phyloP scores from a whole-genome alignment of 208 protist species.

The Trypanosoma congolense region DNA sequence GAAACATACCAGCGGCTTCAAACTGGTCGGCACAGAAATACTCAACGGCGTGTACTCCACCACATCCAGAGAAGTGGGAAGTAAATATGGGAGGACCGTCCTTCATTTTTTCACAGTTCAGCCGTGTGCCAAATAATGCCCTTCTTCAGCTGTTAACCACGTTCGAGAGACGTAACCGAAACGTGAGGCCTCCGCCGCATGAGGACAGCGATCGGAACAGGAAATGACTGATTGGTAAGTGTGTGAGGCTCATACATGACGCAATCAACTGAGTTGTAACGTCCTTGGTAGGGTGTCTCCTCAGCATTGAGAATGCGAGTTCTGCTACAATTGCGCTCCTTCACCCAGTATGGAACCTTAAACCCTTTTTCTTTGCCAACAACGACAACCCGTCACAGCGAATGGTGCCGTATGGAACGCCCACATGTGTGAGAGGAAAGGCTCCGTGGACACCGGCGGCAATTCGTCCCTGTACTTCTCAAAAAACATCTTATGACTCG shows the following conservation, averaged over 20 bases:
- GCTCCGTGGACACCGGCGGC: constrained; percentile 8
- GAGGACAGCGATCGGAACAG: constrained; percentile 17
- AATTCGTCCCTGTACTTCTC: constrained; percentile 53
- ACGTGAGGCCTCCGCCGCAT: constrained; percentile 61
- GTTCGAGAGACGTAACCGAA: constrained; percentile 75
- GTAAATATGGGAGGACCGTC: constrained; percentile 46
- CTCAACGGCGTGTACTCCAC: constrained; percentile 22
- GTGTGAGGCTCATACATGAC: constrained; percentile 57
- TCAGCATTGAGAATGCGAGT: constrained; percentile 32
- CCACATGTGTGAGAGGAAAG: constrained; percentile 20
- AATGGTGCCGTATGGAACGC: constrained; percentile 26
- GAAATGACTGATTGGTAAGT: constrained; percentile 42
- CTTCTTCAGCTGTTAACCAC: constrained; percentile 61
- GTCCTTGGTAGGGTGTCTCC: constrained; percentile 33
- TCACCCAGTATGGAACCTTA: constrained; percentile 61
- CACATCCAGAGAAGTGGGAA: constrained; percentile 35
- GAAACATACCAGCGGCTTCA: constrained; percentile 28
- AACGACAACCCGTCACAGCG: not conserved
- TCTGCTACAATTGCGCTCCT: not conserved
- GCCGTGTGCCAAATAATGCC: constrained; percentile 33
- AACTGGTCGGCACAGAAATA: constrained; percentile 87
- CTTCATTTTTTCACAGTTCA: constrained; percentile 31
- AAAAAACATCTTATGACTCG: constrained; percentile 50
- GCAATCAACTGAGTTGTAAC: constrained; percentile 68
- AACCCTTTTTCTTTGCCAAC: constrained; percentile 13